These are phyloP conservation scores for Bipolaris victoriae DNA, from an alignment of 2,329 filamentous ascomycete species.

Conservation along the genomic window DNA sequence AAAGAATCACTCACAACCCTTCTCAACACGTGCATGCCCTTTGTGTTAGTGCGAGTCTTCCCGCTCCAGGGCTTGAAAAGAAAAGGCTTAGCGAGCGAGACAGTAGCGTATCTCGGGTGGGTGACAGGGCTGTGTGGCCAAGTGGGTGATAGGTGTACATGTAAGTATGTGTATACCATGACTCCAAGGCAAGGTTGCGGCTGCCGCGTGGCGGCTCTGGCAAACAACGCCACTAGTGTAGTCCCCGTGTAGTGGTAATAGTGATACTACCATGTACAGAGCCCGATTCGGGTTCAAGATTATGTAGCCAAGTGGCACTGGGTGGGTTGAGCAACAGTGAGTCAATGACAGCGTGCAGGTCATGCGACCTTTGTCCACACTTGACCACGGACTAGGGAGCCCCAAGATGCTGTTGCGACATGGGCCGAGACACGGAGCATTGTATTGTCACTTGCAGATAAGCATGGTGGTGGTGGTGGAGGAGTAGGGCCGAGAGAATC, in stretches of 20 bases:
- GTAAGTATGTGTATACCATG: not conserved
- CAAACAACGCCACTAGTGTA: conserved; percentile 5
- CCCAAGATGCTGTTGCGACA: not conserved
- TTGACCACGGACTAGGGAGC: not conserved
- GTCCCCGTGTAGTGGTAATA: conserved; percentile 1
- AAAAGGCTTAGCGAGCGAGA: not conserved
- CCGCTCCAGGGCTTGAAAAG: not conserved
- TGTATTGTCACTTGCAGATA: not conserved
- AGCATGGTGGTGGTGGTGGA: too few relatives aligned
- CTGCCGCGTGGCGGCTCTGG: not conserved
- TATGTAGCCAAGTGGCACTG: not conserved
- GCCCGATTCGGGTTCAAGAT: not conserved
- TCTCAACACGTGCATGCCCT: too few relatives aligned
- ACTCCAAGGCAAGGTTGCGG: conserved; percentile 1
- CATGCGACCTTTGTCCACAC: not conserved
- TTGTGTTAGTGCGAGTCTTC: too few relatives aligned
- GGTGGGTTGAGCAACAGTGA: not conserved
- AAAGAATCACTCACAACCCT: too few relatives aligned
- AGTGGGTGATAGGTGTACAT: not conserved
- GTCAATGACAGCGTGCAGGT: not conserved
- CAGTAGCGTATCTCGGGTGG: not conserved
- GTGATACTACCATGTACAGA: not conserved
- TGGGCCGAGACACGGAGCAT: not conserved
- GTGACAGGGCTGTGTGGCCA: not conserved
- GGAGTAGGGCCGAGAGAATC: not conserved